phyloP scores from a whole-genome alignment of 495 filamentous ascomycete genomes.

The Penicillium chermesinum region DNA sequence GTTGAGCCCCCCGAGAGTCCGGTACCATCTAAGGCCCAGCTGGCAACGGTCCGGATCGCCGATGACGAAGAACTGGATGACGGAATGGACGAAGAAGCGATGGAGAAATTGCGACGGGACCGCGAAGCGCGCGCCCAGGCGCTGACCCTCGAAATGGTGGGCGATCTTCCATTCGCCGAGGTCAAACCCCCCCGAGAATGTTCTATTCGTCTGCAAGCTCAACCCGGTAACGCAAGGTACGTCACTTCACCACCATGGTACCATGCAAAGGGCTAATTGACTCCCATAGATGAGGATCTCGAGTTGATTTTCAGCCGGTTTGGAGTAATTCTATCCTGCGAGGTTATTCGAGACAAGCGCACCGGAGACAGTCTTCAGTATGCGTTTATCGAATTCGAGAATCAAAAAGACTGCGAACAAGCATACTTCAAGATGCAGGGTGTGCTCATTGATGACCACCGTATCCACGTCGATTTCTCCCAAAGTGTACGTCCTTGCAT shows the following conservation, averaged over 20 bases:
- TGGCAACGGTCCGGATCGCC: constrained; percentile 87
- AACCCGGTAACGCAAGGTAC: constrained; percentile 87
- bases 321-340: constrained; percentile 89
- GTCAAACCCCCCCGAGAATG: constrained; percentile 96
- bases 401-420: constrained; percentile 86
- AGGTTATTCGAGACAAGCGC: constrained; percentile 91
- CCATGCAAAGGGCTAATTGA: not conserved
- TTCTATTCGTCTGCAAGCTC: constrained; percentile 96
- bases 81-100: constrained; percentile 68
- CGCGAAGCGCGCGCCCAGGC: constrained; percentile 92
- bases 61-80: constrained; percentile 79
- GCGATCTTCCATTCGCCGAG: constrained; percentile 94
- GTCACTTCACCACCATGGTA: constrained; percentile 1
- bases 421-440: constrained; percentile 99
- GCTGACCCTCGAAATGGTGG: constrained; percentile 94
- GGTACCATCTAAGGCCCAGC: constrained; percentile 74
- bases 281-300: constrained; percentile 78
- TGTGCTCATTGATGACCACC: constrained; percentile 93
- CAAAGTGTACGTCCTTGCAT: constrained; percentile 65
- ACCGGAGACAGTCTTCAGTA: constrained; percentile 96
- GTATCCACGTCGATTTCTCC: constrained; percentile 97
- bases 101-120: constrained; percentile 77
- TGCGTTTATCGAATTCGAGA: constrained; percentile 94
- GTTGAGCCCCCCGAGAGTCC: constrained; percentile 74
- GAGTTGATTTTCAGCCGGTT: constrained; percentile 96